Evolutionary conservation across 23 red algal genomes (phyloP).

Genomic region (Gracilaria domingensis): DNA sequence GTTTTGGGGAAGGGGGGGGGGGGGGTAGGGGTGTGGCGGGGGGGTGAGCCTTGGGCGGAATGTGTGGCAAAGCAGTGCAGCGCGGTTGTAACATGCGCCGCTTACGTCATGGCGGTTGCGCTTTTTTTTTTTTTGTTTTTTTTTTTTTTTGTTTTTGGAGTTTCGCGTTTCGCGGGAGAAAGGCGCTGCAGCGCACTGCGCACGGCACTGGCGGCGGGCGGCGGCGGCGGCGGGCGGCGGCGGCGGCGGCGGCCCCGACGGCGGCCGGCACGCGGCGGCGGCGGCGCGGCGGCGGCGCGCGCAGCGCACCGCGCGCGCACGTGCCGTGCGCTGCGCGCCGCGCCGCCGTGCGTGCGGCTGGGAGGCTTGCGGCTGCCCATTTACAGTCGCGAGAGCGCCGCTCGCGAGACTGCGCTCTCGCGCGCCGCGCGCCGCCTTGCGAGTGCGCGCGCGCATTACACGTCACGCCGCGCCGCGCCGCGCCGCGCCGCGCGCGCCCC

Average conservation of each 20-base stretch:
- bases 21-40: too few species aligned
- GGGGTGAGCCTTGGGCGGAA: too few species aligned
- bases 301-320: not conserved
- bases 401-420: not conserved
- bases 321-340: not conserved
- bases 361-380: too few species aligned
- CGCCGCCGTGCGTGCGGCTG: not conserved
- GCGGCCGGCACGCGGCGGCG: not conserved
- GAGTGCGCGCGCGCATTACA: not conserved
- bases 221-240: too few species aligned
- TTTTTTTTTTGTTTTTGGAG: not conserved
- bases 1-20: too few species aligned
- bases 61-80: not conserved
- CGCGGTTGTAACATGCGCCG: too few species aligned
- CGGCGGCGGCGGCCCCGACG: too few species aligned
- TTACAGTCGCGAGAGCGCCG: too few species aligned
- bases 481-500: too few species aligned
- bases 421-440: not conserved
- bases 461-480: too few species aligned
- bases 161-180: not conserved
- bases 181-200: not conserved
- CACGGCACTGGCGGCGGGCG: slow-evolving; percentile 4
- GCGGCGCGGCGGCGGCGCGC: not conserved
- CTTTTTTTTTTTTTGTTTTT: slow-evolving; percentile 6
- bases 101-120: not conserved